Conservation (phyloP, 2,329 filamentous ascomycete genomes). For the Fusarium nelsonii region DNA sequence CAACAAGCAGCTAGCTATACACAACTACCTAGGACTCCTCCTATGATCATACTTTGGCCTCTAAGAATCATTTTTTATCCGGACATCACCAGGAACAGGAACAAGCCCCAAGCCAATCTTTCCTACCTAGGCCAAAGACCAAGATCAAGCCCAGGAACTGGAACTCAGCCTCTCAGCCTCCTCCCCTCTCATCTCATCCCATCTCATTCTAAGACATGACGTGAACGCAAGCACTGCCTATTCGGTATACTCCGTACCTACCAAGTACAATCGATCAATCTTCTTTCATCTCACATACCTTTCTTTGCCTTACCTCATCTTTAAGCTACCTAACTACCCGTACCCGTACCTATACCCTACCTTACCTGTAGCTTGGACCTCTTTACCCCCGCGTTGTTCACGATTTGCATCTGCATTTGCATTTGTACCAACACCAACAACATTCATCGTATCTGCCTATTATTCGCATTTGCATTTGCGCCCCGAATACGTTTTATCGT, state of each 20-base stretch:
- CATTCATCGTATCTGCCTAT: neutral
- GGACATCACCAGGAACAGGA: slow-evolving; percentile 34
- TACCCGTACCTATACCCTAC: neutral
- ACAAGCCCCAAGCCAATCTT: neutral
- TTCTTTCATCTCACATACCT: slow-evolving; percentile 5
- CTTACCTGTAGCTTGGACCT: slow-evolving; percentile 22
- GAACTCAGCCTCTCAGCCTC: slow-evolving; percentile 32
- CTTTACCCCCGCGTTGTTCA: slow-evolving; percentile 29
- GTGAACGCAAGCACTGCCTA: slow-evolving; percentile 46
- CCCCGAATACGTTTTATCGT: neutral
- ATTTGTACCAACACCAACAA: neutral
- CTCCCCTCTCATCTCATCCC: slow-evolving; percentile 15
- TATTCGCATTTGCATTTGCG: neutral
- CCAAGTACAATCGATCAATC: neutral
- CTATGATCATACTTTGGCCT: neutral
- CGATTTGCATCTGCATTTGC: slow-evolving; percentile 17
- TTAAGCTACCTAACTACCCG: slow-evolving; percentile 8
- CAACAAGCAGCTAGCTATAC: neutral
- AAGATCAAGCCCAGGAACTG: slow-evolving; percentile 27
- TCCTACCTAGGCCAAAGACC: neutral
- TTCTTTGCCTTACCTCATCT: slow-evolving; percentile 5
- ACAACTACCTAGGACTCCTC: neutral
- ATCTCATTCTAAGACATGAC: slow-evolving; percentile 50
- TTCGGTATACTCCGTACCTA: slow-evolving; percentile 24
- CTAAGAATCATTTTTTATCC: neutral